Conservation (phyloP, 2,329 filamentous ascomycete genomes). For the Trichoderma arundinaceum region DNA sequence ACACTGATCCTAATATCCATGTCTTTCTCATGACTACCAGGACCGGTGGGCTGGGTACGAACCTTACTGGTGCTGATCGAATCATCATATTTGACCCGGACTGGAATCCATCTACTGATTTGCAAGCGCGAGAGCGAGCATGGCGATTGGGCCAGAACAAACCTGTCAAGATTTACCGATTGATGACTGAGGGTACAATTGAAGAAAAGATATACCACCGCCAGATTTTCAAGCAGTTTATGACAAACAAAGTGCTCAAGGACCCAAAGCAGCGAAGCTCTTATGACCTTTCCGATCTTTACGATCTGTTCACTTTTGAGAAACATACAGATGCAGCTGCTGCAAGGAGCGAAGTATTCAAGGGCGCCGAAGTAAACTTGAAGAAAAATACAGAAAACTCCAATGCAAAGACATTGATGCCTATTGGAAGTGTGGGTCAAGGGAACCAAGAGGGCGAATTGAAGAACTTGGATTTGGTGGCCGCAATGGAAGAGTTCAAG, state of each 20-base stretch:
- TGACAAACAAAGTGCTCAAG: slow-evolving; percentile 93
- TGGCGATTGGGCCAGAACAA: slow-evolving; percentile 96
- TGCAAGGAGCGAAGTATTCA: slow-evolving; percentile 85
- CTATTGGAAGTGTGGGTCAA: slow-evolving; percentile 28
- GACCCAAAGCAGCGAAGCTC: slow-evolving; percentile 93
- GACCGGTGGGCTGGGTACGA: slow-evolving; percentile 91
- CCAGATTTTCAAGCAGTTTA: slow-evolving; percentile 97
- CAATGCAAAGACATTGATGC: slow-evolving; percentile 25
- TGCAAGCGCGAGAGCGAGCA: slow-evolving; percentile 92
- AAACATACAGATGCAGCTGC: slow-evolving; percentile 63
- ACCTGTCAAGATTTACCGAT: slow-evolving; percentile 91
- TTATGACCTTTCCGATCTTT: slow-evolving; percentile 86
- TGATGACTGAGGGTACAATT: slow-evolving; percentile 98
- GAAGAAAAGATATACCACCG: slow-evolving; percentile 99
- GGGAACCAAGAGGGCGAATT: slow-evolving; percentile 52
- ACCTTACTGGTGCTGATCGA: slow-evolving; percentile 90
- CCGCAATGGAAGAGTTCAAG: slow-evolving; percentile 68
- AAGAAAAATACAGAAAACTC: slow-evolving; percentile 17
- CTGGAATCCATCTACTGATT: slow-evolving; percentile 96
- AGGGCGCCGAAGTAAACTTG: slow-evolving; percentile 74
- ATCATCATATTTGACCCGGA: slow-evolving; percentile 99
- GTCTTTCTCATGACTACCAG: slow-evolving; percentile 95
- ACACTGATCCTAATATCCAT: slow-evolving; percentile 76
- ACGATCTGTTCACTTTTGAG: slow-evolving; percentile 80
- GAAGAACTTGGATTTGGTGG: slow-evolving; percentile 63